These are phyloP conservation scores for Trypethelium eluteriae DNA, from an alignment of 495 filamentous ascomycete genomes.

Conservation along the genomic window DNA sequence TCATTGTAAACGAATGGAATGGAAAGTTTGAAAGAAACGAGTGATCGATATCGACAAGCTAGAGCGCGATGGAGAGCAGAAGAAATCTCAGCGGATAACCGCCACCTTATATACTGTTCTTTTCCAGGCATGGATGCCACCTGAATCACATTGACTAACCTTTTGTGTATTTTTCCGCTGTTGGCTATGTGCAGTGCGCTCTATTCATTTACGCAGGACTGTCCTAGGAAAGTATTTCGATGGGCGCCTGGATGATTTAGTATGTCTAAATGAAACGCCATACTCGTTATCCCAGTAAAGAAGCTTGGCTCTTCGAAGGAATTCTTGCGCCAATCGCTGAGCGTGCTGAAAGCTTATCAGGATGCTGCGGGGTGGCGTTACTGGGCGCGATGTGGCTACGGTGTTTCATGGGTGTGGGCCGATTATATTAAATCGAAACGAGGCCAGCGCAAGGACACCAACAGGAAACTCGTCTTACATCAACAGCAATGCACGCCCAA, in stretches of 20 bases:
- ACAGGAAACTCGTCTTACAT: background rate
- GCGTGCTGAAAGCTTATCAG: background rate
- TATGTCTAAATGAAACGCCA: constrained; percentile 10
- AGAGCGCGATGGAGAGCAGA: background rate
- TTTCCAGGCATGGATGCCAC: background rate
- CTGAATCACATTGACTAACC: background rate
- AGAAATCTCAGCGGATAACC: background rate
- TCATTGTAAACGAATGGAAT: constrained; percentile 6
- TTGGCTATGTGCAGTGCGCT: background rate
- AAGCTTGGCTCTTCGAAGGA: background rate
- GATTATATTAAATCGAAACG: constrained; percentile 1
- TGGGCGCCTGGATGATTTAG: background rate
- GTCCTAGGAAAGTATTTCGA: background rate
- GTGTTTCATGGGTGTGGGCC: constrained; percentile 8
- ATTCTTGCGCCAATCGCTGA: background rate
- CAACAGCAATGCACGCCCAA: background rate
- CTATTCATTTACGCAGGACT: background rate
- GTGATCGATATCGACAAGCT: background rate
- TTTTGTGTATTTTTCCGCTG: background rate
- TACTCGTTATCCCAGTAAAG: background rate
- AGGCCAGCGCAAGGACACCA: constrained; percentile 2
- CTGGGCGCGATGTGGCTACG: background rate
- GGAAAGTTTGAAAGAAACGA: background rate
- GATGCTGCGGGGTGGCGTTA: background rate
- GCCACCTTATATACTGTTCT: background rate